Evolutionary conservation across 768 basidiomycete species (phyloP).

Genomic region (Kwoniella mangroviensis): DNA sequence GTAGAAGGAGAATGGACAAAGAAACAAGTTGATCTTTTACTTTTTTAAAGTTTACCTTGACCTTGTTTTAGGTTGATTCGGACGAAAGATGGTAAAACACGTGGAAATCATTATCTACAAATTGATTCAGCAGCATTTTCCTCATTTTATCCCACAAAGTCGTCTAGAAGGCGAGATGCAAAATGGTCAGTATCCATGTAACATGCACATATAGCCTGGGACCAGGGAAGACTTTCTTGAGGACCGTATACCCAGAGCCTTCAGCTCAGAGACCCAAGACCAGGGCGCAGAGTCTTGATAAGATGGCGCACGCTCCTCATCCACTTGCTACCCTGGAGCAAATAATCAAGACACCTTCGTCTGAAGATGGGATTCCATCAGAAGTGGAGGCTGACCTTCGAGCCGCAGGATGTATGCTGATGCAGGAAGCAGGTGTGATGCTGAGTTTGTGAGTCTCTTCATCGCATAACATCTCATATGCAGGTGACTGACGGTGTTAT

Average conservation of each 20-base stretch:
- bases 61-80: background rate
- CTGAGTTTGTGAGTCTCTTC: constrained; percentile 74
- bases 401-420: constrained; percentile 88
- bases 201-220: no score
- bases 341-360: constrained; percentile 77
- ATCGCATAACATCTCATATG: background rate
- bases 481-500: background rate
- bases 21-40: background rate
- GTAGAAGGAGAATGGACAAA: background rate
- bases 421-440: constrained; percentile 90
- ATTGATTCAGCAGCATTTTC: constrained; percentile 14
- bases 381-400: constrained; percentile 87
- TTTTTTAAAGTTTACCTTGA: background rate
- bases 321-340: constrained; percentile 83
- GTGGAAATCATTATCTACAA: background rate
- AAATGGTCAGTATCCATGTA: no score
- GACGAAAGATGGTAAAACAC: background rate
- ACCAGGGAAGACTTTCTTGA: no score
- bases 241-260: no score
- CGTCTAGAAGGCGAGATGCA: no score
- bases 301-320: constrained; percentile 59
- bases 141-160: constrained; percentile 23
- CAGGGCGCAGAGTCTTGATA: background rate
- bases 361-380: constrained; percentile 76
- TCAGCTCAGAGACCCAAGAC: background rate